Evolutionary conservation across 2,329 filamentous ascomycete genomes (phyloP), one percentile per base, ranked within the genome.

Genomic region (Zymoseptoria brevis): DNA sequence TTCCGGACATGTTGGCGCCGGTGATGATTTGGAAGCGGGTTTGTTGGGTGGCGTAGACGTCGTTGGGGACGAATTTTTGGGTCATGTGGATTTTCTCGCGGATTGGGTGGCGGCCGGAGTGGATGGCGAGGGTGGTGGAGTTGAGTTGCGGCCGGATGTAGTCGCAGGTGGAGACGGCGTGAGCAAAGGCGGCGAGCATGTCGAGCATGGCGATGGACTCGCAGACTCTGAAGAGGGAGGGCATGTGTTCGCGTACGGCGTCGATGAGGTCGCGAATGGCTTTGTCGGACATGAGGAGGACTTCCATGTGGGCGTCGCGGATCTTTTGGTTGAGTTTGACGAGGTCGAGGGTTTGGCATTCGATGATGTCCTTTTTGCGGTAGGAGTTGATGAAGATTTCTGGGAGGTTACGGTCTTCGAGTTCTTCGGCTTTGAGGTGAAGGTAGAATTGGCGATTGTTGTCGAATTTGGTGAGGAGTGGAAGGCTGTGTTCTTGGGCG

Each of bases 1-100:
- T 99, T 0, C 92, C 94, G 67, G 90, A 96, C 94, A 99, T 99
- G 68, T 99, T 99, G 72, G 90, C 95, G 3, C 94, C 93, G 0
- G 93, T 97, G 63, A 99, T 87, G 62, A 97, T 88, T 65, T 97
- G 92, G 68, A 96, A 96, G 1, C 92, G 85, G 41, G 86, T 85
- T 61, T 93, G 86, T 35, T 87, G 81, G 0, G 87, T 88, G 2
- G 90, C 87, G 68, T 92, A 97, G 26, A 92, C 89, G 68, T 97
- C 92, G 64, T 97, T 97, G 0, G 94, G 89, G 3, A 97, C 79
- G 69, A 89, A 96, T 21, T 83, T 84, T 52, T 81, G 81, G 54
- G 81, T 81, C 0, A 78, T 75, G 64, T 89, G 84, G 1, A 86
- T 83, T 69, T 86, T 88, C 74, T 95, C 90, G 4, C 86, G 79